Evolutionary conservation across 2,329 filamentous ascomycete species (phyloP), one percentile per base, ranked within the genome.

Genomic region (Pestalotiopsis fici): DNA sequence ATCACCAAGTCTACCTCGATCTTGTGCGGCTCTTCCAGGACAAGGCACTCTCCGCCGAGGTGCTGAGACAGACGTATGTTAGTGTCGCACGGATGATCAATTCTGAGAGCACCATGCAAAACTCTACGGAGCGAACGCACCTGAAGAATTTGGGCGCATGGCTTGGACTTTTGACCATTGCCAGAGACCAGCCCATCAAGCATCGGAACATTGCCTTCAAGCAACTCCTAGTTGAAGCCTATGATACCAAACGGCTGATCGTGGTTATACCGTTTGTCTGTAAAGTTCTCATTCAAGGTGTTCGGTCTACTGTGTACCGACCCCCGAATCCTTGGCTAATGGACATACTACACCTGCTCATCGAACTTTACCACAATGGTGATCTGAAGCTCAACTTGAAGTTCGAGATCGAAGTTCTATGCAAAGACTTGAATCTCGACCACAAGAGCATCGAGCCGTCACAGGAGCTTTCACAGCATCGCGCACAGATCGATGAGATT

Each of bases 201-300:
- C 95, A 98, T 78, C 94, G 92, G 75, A 97, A 98, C 76, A 95
- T 99, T 69, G 97, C 95, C 2, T 98, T 99, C 86, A 97, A 97
- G 79, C 94, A 98, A 75, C 85, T 99, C 5, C 87, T 99, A 4
- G 91, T 98, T 57, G 96, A 99, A 80, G 96, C 93, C 0, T 95
- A 95, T 71, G 94, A 98, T 74, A 96, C 93, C 2, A 94, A 98
- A 78, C 90, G 96, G 61, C 86, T 99, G 35, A 88, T 97, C 50
- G 90, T 98, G 50, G 95, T 96, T 60, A 97, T 99, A 68, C 96
- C 96, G 0, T 99, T 99, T 78, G 96, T 97, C 65, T 99, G 96
- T 87, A 98, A 98, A 80, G 94, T 98, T 4, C 83, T 99, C 25
- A 88, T 92, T 25, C 94, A 98, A 77, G 95, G 94, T 23, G 90